Evolutionary conservation across 768 basidiomycete species (phyloP), one percentile per base, ranked within the genome.

Genomic region (Auriscalpium vulgare): DNA sequence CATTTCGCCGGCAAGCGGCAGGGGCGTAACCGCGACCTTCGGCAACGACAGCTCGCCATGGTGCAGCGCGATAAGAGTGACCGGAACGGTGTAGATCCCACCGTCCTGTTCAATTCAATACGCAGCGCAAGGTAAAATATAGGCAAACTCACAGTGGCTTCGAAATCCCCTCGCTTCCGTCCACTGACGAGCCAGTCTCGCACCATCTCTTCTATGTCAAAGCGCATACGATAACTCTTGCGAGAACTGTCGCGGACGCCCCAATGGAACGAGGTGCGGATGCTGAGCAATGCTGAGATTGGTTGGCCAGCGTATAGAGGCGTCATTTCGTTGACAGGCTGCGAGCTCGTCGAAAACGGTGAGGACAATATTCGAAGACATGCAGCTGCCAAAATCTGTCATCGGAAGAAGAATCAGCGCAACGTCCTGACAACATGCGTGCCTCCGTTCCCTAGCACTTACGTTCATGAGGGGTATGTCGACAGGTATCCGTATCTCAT

Each of bases 111-210:
- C 8, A 49, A 16, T 40, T 17, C 2, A 17, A 50, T 17, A n/a
- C 8, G 9, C 29, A 34, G 21, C 34, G 37, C 1, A 45, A 47
- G 35, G 34, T 16, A 29, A 47, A 52, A 3, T 11, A 21, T 50
- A 56, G 8, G n/a, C 16, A 54, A 19, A 65, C 83, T 52, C 64
- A 90, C 95, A 71, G 74, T 76, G 3, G 87, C 89, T 16, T 77
- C 53, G 63, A 91, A 95, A 62, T 88, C 87, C 1, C 93, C 94
- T 52, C 87, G 82, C 71, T 94, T 95, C 44, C 79, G 78, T 9
- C 95, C 95, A 58, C 91, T 88, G 9, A 97, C 82, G 3, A 97
- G 75, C 95, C 95, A 97, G 61, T 91, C 88, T 50, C 82, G 83
- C 16, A 84, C 78, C 69, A 83, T 78, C 61, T 92, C 90, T 56